Base-by-base conservation (phyloP, 495 filamentous ascomycete species). In the Cryomyces minteri region DNA sequence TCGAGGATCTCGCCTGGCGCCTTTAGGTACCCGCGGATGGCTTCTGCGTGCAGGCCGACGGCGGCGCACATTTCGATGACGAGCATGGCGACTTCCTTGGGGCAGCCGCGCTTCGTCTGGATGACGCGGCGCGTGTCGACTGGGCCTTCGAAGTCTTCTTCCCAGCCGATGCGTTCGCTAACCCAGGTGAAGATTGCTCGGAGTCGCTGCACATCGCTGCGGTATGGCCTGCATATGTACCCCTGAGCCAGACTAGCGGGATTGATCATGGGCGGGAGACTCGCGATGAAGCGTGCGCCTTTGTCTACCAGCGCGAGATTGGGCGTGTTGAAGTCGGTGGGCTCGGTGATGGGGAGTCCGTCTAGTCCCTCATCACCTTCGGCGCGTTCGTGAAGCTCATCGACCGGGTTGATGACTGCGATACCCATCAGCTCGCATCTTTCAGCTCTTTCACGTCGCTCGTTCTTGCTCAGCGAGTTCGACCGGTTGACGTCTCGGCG, bases 141-240 rank as follows among this genome's bases (percentile, higher is more conserved):
- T 12, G 74, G 66, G n/a, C 73, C 74, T 54, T 93, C 86, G 48
- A 84, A 84, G 40, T 85, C 83, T 54, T 94, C 87, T 57, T 99
- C 90, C 88, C 90, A 99, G n/a, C 73, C 73, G 42, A 99, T 77
- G 55, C 90, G 90, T 58, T 96, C 90, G 14, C 86, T 75, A 30
- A 94, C 84, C 88, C 88, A 99, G 7, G 80, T 94, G 56, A 94
- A 99, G 43, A 96, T 94, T 1, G 90, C 86, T 18, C 90, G 73
- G 4, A 96, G 67, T 34, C 88, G 74, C 56, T 99, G 90, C 1
- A 94, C 84, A 53, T 96, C 92, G 58, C 84, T 94, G 43, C 87
- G 76, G 57, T 95, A 94, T 5, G 92, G 92, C 39, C 92, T 77
- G 54, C 92, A 96, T 30, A 99, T 76, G 54, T 94, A 93, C 5